Conservation (phyloP, 78 protist genomes). For the Trichosphaerium sp. region DNA sequence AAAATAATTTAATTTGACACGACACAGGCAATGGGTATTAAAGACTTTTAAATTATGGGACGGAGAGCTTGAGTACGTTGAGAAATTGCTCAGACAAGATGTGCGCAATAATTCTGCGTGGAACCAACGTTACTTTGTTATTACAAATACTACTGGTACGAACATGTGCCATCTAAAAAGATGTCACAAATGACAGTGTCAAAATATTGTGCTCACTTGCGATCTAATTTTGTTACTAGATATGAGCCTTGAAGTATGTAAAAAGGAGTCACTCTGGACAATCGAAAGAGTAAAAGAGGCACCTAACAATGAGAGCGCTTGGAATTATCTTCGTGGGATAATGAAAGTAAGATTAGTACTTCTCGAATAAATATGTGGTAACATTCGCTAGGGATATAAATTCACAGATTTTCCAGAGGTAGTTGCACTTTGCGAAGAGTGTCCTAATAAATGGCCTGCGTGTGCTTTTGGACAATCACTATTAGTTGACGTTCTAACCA, state of each 20-base stretch:
- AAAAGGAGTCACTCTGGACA: conserved; percentile 14
- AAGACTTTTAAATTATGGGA: conserved; percentile 15
- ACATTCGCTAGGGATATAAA: too few relatives aligned
- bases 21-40: neutral
- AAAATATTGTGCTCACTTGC: too few relatives aligned
- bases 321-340: conserved; percentile 57
- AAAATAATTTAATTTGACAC: conserved; percentile 37
- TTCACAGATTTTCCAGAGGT: too few relatives aligned
- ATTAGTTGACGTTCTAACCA: too few relatives aligned
- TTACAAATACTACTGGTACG: neutral
- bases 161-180: neutral
- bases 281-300: neutral
- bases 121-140: conserved; percentile 81
- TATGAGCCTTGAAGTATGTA: neutral
- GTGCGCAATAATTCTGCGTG: conserved; percentile 88
- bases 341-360: too few relatives aligned
- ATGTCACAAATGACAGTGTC: neutral
- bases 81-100: conserved; percentile 51
- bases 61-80: conserved; percentile 51
- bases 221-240: too few relatives aligned
- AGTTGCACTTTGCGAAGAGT: too few relatives aligned
- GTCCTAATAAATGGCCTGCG: too few relatives aligned
- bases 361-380: too few relatives aligned
- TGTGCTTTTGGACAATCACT: too few relatives aligned
- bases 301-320: conserved; percentile 61